Evolutionary conservation across 2,329 filamentous ascomycete genomes (phyloP), one percentile per base, ranked within the genome.

Genomic region (Didymella exigua): DNA sequence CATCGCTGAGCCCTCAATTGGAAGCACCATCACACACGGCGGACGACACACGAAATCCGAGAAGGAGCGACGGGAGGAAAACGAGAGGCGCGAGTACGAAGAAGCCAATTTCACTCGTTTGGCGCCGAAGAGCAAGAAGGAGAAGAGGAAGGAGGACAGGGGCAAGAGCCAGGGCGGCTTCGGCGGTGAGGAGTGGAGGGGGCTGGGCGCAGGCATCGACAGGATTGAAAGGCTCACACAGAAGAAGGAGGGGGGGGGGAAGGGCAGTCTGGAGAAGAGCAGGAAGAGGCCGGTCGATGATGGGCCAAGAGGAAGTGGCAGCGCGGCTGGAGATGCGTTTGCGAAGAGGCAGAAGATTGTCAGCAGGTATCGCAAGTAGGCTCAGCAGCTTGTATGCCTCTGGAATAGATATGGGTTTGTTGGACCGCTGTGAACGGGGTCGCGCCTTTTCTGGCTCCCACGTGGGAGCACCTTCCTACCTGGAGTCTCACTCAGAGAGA

Each of bases 111-210:
- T 97, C 69, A 86, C 91, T 14, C 90, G 95, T 64, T 79, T 99
- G 67, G 92, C 93, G 11, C 88, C 87, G 67, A 85, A 90, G 75
- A 90, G 86, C 77, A 98, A 96, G 82, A 96, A 96, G 78, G 92
- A 96, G 5, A 79, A 81, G 54, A 83, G 86, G 42, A 88, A 89
- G 79, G 86, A 84, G 71, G 78, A 79, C 26, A 79, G 50, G 3
- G 53, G 74, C 3, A 75, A 72, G 16, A 72, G 76, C 4, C 36
- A 38, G 31, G 73, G 75, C 30, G 87, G 81, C 75, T 97, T 90
- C 77, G 93, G 93, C 58, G 95, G 95, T 46, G 95, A 98, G 77
- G 95, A 98, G 72, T 98, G 92, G 91, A 85, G 88, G 60, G 87
- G 89, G 23, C 79, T 99, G 38, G 91, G 90, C 52, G 88, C 93